phyloP scores from a whole-genome alignment of 805 yeast genomes.

The Maudiozyma pseudohumilis region DNA sequence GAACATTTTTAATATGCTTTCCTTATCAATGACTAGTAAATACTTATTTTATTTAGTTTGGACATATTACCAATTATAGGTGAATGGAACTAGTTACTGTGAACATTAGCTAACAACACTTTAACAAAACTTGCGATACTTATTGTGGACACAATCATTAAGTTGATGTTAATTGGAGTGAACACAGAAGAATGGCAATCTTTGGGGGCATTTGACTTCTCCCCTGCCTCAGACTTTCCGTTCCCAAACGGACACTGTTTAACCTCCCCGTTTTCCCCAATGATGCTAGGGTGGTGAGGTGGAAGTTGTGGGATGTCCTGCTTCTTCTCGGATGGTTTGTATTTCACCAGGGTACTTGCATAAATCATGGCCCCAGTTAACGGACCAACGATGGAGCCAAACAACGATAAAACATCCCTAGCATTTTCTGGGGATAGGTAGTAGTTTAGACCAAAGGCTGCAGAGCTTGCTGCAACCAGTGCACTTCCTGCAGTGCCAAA shows the following conservation, averaged over 20 bases:
- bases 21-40: too few relatives aligned
- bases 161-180: constrained; percentile 4
- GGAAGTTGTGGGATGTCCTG: constrained; percentile 5
- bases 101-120: constrained; percentile 1
- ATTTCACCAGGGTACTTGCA: not conserved
- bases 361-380: constrained; percentile 8
- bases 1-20: too few relatives aligned
- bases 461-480: constrained; percentile 41
- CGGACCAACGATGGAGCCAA: constrained; percentile 10
- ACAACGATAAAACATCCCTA: constrained; percentile 2
- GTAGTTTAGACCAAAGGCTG: constrained; percentile 45
- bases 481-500: constrained; percentile 17
- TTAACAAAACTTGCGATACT: constrained; percentile 1
- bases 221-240: not conserved
- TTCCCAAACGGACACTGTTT: constrained; percentile 10
- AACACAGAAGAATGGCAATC: not conserved
- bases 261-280: constrained; percentile 8
- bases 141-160: constrained; percentile 4
- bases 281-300: constrained; percentile 9
- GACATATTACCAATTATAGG: too few relatives aligned
- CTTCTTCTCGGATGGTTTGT: not conserved
- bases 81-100: too few relatives aligned
- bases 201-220: too few relatives aligned
- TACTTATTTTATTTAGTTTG: too few relatives aligned
- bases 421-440: constrained; percentile 4